These are phyloP conservation scores for Ascochyta clinopodiicola DNA, from an alignment of 2,329 filamentous ascomycete genomes.

Conservation along the genomic window DNA sequence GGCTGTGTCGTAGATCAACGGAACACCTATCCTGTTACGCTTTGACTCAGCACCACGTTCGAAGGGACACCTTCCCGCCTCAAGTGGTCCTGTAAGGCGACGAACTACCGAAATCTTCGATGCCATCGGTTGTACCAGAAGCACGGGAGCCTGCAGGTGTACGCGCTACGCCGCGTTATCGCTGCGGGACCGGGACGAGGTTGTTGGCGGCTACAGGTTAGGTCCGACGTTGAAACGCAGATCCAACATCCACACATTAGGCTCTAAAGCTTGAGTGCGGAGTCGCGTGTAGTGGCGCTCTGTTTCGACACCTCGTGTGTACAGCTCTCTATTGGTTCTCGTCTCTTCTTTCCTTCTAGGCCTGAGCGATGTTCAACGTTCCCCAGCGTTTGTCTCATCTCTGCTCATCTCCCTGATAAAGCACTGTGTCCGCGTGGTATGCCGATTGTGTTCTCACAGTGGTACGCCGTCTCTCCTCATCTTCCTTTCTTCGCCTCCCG, in stretches of 20 bases:
- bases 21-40: conserved; percentile 28
- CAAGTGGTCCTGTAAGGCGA: conserved; percentile 21
- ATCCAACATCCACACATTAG: conserved; percentile 42
- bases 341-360: conserved; percentile 34
- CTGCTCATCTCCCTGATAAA: conserved; percentile 42
- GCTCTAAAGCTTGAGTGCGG: conserved; percentile 43
- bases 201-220: conserved; percentile 46
- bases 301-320: conserved; percentile 41
- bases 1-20: conserved; percentile 33
- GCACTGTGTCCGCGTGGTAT: conserved; percentile 29
- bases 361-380: conserved; percentile 26
- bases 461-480: conserved; percentile 25
- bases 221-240: conserved; percentile 45
- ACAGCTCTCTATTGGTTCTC: conserved; percentile 43
- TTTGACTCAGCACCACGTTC: conserved; percentile 20
- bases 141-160: conserved; percentile 26
- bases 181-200: conserved; percentile 30
- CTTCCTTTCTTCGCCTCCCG: conserved; percentile 22
- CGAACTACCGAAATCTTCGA: conserved; percentile 17
- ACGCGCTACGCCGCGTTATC: conserved; percentile 35
- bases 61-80: conserved; percentile 17
- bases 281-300: conserved; percentile 41
- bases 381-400: conserved; percentile 39
- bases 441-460: conserved; percentile 21
- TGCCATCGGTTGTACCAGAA: conserved; percentile 17